Evolutionary conservation across 2,329 filamentous ascomycete genomes (phyloP).

Genomic region (Kalmusia sp.): DNA sequence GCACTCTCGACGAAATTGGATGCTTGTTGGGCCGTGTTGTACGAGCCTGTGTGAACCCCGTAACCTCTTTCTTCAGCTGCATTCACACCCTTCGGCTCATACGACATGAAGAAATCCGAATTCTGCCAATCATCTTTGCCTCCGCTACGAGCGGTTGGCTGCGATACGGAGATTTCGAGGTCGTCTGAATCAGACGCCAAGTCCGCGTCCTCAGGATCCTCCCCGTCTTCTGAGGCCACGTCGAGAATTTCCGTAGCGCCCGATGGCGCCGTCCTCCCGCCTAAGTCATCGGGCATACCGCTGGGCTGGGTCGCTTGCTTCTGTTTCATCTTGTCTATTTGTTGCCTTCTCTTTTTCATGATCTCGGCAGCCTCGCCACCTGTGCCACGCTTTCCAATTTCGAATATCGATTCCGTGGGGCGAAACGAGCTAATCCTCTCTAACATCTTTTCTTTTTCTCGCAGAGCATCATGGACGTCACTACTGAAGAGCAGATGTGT

Average conservation of each 20-base stretch:
- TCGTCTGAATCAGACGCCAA: conserved; percentile 60
- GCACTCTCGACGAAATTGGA: conserved; percentile 87
- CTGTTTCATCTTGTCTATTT: conserved; percentile 66
- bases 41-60: conserved; percentile 83
- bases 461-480: conserved; percentile 65
- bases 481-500: conserved; percentile 79
- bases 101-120: conserved; percentile 94
- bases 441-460: conserved; percentile 83
- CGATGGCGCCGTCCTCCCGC: background rate
- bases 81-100: conserved; percentile 82
- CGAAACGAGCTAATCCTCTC: conserved; percentile 87
- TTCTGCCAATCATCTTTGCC: conserved; percentile 72
- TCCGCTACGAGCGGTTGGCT: conserved; percentile 40
- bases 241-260: conserved; percentile 19
- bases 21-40: conserved; percentile 57
- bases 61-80: conserved; percentile 90
- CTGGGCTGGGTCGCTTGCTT: conserved; percentile 48
- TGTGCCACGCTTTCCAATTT: conserved; percentile 77
- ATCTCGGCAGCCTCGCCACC: conserved; percentile 72
- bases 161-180: conserved; percentile 60
- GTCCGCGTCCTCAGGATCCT: conserved; percentile 42
- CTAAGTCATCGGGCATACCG: conserved; percentile 13
- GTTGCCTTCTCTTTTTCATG: conserved; percentile 75
- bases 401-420: conserved; percentile 95
- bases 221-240: conserved; percentile 43